Evolutionary conservation across 2,329 filamentous ascomycete species (phyloP), one percentile per base, ranked within the genome.

Genomic region (Fusarium illudens): DNA sequence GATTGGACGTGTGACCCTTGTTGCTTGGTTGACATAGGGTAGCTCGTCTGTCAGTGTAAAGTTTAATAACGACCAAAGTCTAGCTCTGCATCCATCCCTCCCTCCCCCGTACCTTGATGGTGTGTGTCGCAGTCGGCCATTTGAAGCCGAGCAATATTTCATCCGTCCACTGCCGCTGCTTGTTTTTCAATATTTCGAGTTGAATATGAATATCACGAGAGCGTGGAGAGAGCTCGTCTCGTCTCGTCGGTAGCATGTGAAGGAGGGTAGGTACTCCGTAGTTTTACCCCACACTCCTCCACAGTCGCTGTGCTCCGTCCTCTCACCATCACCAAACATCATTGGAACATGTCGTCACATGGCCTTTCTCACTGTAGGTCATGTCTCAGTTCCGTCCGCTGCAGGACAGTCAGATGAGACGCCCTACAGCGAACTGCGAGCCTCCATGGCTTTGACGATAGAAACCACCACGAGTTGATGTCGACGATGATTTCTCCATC

Each of bases 101-200:
- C n/a, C n/a, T 20, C 17, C 20, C 19, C 15, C 30, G 27, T 48
- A 13, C 27, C 20, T 56, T 32, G 30, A 15, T 30, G 19, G 25
- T 36, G 20, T 62, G 62, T 15, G 54, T 60, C 27, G 29, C 55
- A 63, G 51, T 69, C 65, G 66, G 58, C 58, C 37, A 39, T 63
- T 68, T 48, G 12, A 39, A 62, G 61, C 65, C 50, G 42, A 57
- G 15, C 29, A 30, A 34, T 66, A 52, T 42, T 66, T 56, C 42
- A 68, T 65, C 65, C 60, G 65, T 62, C 65, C 65, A 60, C 30
- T 69, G 19, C 50, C 39, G 49, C 51, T 48, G 29, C 52, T 20
- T 68, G 48, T 4, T n/a, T 53, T 42, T 32, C 30, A 34, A 51
- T 33, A 59, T 55, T 42, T 51, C n/a, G 53, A 22, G 17, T 50